Percentiles rank a stretch among this genome's conserved stretches.
phyloP scores from a whole-genome alignment of 495 filamentous ascomycete species.

The Daldinia caldariorum region DNA sequence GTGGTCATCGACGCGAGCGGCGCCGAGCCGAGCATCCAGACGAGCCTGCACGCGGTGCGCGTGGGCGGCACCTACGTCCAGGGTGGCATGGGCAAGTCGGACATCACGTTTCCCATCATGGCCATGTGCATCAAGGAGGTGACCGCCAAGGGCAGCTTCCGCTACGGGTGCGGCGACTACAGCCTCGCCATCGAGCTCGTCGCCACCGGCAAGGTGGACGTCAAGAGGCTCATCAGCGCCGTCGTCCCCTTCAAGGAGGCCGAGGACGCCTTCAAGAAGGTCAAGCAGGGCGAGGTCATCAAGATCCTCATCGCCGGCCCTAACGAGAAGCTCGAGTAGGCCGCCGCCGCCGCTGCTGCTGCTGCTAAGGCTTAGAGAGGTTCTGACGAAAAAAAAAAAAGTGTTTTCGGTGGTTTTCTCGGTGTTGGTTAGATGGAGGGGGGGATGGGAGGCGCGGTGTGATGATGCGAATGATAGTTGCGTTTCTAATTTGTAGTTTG shows the following conservation, averaged over 20 bases:
- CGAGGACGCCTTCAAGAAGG: constrained; percentile 80
- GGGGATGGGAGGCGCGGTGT: neutral
- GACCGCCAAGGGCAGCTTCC: constrained; percentile 79
- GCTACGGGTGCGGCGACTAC: constrained; percentile 86
- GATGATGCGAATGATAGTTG: neutral
- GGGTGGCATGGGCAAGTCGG: constrained; percentile 80
- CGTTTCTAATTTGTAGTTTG: neutral
- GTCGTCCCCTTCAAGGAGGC: constrained; percentile 77
- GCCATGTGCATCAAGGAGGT: constrained; percentile 84
- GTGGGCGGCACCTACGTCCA: constrained; percentile 85
- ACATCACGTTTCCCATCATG: constrained; percentile 85
- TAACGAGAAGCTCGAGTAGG: constrained; percentile 58
- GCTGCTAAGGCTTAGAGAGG: constrained; percentile 7
- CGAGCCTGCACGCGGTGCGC: constrained; percentile 73
- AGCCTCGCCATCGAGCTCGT: constrained; percentile 78
- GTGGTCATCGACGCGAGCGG: constrained; percentile 86
- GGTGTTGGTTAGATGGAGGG: neutral
- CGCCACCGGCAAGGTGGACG: constrained; percentile 67
- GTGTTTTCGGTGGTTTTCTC: neutral
- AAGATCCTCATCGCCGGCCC: constrained; percentile 84
- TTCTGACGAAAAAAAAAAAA: neutral
- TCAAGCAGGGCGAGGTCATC: constrained; percentile 79
- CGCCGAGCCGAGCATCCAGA: constrained; percentile 79
- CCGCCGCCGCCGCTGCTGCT: neutral
- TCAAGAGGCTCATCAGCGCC: constrained; percentile 75